Conservation (phyloP, 192 early-diverging fungal genomes). For the Backusella tarrabulga region DNA sequence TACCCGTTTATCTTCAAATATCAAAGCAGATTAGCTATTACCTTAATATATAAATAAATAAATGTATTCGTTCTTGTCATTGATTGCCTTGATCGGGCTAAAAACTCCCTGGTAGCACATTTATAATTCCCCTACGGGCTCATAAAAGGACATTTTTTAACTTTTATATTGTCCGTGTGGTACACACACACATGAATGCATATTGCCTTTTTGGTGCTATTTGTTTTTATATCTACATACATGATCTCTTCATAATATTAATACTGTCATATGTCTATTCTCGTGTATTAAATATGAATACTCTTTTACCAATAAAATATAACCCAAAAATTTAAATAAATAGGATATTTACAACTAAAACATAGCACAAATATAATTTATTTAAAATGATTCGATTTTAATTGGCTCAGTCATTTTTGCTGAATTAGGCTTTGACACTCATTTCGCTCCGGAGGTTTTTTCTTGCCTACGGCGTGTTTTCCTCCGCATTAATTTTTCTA, state of each 20-base stretch:
- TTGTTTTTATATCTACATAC: neutral
- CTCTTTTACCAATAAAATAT: too few relatives aligned
- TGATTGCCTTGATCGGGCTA: neutral
- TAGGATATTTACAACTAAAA: neutral
- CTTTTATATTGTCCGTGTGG: neutral
- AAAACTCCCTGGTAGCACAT: neutral
- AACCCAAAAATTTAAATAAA: neutral
- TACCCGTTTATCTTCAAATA: neutral
- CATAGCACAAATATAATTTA: neutral
- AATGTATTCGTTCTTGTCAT: neutral
- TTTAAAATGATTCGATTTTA: neutral
- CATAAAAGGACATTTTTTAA: neutral
- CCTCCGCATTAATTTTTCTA: neutral
- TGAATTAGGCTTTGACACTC: slow-evolving; percentile 6
- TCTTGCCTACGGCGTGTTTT: neutral
- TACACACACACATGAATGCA: neutral
- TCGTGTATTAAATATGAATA: too few relatives aligned
- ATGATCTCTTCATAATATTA: neutral
- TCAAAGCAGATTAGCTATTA: neutral
- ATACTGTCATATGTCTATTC: neutral
- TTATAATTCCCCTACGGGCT: neutral
- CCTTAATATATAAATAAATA: slow-evolving; percentile 1
- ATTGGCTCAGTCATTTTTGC: neutral
- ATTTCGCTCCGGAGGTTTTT: neutral
- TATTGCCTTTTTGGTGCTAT: neutral